Base-by-base conservation (phyloP, 345 rosid genomes). In the Populus euphratica region DNA sequence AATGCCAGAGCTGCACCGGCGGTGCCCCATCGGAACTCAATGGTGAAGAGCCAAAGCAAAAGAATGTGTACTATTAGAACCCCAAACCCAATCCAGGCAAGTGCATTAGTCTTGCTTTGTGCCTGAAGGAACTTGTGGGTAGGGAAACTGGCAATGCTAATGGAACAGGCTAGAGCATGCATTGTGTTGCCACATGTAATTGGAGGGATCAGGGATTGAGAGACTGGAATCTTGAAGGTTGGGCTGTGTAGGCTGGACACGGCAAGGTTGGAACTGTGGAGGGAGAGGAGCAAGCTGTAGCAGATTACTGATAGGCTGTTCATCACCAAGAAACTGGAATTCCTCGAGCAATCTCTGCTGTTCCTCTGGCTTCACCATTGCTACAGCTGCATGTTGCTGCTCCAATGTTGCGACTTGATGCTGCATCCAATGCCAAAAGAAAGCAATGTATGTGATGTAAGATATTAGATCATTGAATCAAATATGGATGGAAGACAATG, bases 1-100 rank as follows among this genome's bases (percentile, higher is more conserved):
- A 69, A 86, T 1, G 98, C 98, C 76, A 88, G 70, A 31, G 94
- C 94, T 50, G 95, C 98, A 50, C 97, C 98, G 4, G 70, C 75
- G 2, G 81, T 77, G 7, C 91, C 94, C 91, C 85, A 87, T 33
- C 73, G 86, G 0, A 90, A 74, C 12, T 69, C 87, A 29, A 13
- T 41, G 1, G 89, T 81, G 62, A 94, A 84, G 5, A 89, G 73
- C 89, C 90, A 90, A 2, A 91, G 87, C 70, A 89, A 61, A 23
- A 66, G 68, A 44, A 44, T 5, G 49, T 44, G 49, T 44, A 43
- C 12, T 8, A 41, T 44, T 44, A 11, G 14, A 13, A 11, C 49
- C 49, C 17, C 49, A 13, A 13, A 44, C 14, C 49, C 49, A 13
- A 44, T 44, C 49, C 49, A 44, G 16, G 49, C 49, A 44, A 44